Evolutionary conservation across 1,284 basidiomycete species (phyloP).

Genomic region (Cryptococcus neoformans): DNA sequence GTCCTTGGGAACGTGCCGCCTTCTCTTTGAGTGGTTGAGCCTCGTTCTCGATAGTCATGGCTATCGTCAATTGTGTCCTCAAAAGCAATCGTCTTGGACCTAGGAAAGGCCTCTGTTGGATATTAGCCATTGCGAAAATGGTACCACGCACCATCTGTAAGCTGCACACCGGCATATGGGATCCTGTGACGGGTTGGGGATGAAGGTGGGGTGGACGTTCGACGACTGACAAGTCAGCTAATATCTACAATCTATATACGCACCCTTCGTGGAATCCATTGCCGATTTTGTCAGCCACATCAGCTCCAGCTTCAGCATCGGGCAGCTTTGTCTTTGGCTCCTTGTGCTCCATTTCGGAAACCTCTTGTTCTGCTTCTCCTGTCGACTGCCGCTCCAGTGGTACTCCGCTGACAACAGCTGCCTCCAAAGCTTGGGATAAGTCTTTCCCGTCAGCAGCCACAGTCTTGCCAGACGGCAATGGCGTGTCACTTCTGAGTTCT

Average conservation of each 20-base stretch:
- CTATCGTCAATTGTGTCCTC: conserved; percentile 45
- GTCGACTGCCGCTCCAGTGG: not conserved
- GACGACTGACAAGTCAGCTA: conserved; percentile 6
- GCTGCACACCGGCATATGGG: conserved; percentile 28
- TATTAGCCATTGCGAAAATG: not conserved
- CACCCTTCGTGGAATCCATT: conserved; percentile 4
- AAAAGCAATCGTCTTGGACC: conserved; percentile 60
- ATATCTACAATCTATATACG: not conserved
- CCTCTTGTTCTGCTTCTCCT: not conserved
- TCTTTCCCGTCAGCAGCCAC: conserved; percentile 4
- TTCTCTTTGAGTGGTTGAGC: conserved; percentile 26
- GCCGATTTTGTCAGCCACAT: not conserved
- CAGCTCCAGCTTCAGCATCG: too few relatives aligned
- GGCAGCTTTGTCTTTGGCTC: too few relatives aligned
- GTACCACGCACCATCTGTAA: conserved; percentile 20
- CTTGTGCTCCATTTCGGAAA: too few relatives aligned
- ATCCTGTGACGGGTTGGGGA: conserved; percentile 5
- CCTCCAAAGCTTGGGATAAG: conserved; percentile 7
- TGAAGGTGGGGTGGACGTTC: conserved; percentile 5
- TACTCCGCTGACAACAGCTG: conserved; percentile 8
- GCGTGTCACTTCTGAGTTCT: not conserved
- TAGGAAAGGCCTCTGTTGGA: conserved; percentile 49
- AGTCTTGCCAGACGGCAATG: conserved; percentile 1
- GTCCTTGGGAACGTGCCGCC: conserved; percentile 37
- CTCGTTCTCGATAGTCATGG: conserved; percentile 20